phyloP scores from a whole-genome alignment of 2,329 filamentous ascomycete species.

The Emergomyces orientalis region DNA sequence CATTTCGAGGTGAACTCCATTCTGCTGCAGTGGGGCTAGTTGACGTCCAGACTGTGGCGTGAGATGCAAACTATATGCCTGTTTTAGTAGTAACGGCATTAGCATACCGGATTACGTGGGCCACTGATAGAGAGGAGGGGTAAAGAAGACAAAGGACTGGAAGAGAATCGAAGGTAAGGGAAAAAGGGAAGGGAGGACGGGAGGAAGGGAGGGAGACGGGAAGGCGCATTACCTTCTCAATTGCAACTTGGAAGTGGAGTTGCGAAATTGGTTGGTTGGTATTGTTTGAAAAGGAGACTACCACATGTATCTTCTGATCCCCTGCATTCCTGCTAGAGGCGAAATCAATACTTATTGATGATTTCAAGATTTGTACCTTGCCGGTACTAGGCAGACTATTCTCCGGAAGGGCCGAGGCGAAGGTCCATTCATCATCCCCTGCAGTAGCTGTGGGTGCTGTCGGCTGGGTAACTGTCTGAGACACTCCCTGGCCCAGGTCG shows the following conservation, averaged over 20 bases:
- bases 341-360: constrained; percentile 63
- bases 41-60: constrained; percentile 75
- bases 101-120: constrained; percentile 7
- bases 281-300: constrained; percentile 77
- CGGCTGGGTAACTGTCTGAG: constrained; percentile 12
- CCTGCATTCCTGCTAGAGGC: constrained; percentile 51
- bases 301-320: constrained; percentile 55
- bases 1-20: constrained; percentile 74
- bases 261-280: constrained; percentile 62
- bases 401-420: constrained; percentile 73
- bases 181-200: background rate
- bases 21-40: constrained; percentile 60
- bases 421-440: constrained; percentile 89
- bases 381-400: constrained; percentile 50
- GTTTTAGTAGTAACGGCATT: constrained; percentile 10
- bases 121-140: constrained; percentile 2
- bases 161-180: background rate
- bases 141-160: background rate
- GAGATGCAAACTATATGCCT: constrained; percentile 74
- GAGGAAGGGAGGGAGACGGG: background rate
- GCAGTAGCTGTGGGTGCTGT: constrained; percentile 18
- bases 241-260: constrained; percentile 83
- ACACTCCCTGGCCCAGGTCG: constrained; percentile 22
- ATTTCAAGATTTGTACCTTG: constrained; percentile 59
- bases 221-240: constrained; percentile 63